Evolutionary conservation across 2,329 filamentous ascomycete species (phyloP), one percentile per base, ranked within the genome.

Genomic region (Gnomoniopsis sp.): DNA sequence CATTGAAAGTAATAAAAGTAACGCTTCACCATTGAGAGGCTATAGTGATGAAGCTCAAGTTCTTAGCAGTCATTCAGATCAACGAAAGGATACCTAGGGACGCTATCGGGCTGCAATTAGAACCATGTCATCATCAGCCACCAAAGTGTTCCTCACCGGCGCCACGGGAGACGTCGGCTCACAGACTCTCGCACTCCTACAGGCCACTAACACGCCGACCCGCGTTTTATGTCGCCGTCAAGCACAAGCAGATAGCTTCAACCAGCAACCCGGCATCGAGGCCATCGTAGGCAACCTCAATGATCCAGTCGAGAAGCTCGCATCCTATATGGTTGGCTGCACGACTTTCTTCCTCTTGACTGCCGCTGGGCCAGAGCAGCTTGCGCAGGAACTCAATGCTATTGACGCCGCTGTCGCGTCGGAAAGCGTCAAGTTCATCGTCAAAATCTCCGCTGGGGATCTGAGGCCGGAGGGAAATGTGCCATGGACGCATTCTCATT

Each of bases 321-420:
- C 48, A 7, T 51, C 54, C 36, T 33, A 44, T 14, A 57, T 57
- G 36, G 22, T n/a, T 12, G 47, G 47, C 47, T 57, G 54, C 54
- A 57, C 30, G n/a, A 57, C 54, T 48, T 36, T 57, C 14, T 51
- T 57, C 47, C 36, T 57, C 3, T 6, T 57, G 23, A 57, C 54
- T 2, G 33, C 54, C 2, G 12, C 54, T 3, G 23, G 2, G 8
- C 15, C 54, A 1, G 22, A 44, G 34, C 54, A 57, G 48, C 48
- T 57, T 6, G 19, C 26, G 6, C 49, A 50, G 48, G 54, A 57
- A n/a, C 22, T 8, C n/a, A 44, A 34, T 15, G 15, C 19, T 2
- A n/a, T 57, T 23, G n/a, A 57, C 54, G 54, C 54, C 6, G 54
- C 54, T 36, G n/a, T 57, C 23, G 38, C 54, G 8, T 26, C 33